Percentiles rank a stretch among this genome's conserved stretches.
These are phyloP conservation scores for Elaeis oleifera DNA, from an alignment of 202 grass and related monocot genomes.

Conservation along the genomic window DNA sequence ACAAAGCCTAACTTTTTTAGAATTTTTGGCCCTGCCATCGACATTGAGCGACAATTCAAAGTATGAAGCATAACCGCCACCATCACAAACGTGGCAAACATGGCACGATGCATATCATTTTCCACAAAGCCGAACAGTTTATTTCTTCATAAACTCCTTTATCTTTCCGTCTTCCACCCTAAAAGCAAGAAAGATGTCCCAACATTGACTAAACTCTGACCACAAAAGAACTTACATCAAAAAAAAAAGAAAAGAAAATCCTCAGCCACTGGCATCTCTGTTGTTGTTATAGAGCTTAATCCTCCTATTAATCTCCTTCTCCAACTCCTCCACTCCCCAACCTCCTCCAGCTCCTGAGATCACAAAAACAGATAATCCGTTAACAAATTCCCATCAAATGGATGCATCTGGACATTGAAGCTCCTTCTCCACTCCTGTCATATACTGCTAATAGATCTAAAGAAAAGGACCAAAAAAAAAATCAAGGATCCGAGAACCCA, in stretches of 20 bases:
- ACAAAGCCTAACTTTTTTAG: no score
- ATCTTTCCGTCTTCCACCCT: no score
- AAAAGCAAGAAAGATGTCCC: no score
- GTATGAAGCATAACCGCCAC: no score
- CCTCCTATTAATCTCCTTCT: conserved; percentile 68
- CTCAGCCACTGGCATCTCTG: conserved; percentile 24
- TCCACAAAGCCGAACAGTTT: no score
- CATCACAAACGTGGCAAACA: no score
- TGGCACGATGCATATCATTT: no score
- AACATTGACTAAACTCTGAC: not conserved
- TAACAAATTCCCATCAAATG: conserved; percentile 12
- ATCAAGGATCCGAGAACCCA: conserved; percentile 7
- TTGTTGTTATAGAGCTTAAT: conserved; percentile 43
- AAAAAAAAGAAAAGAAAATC: not conserved
- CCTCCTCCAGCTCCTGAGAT: conserved; percentile 73
- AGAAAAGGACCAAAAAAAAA: conserved; percentile 1
- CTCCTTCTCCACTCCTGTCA: conserved; percentile 13
- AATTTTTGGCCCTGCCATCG: no score
- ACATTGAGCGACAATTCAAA: no score
- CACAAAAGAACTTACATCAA: not conserved
- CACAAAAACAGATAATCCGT: not conserved
- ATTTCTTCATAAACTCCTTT: no score
- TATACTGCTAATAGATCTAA: conserved; percentile 1
- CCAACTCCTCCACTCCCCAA: conserved; percentile 75
- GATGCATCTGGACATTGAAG: not conserved